A percentile compares a stretch with the other conserved stretches of the same genome.
These are phyloP conservation scores for Akanthomyces uredinophilus DNA, from an alignment of 2,329 filamentous ascomycete species.

Conservation along the genomic window DNA sequence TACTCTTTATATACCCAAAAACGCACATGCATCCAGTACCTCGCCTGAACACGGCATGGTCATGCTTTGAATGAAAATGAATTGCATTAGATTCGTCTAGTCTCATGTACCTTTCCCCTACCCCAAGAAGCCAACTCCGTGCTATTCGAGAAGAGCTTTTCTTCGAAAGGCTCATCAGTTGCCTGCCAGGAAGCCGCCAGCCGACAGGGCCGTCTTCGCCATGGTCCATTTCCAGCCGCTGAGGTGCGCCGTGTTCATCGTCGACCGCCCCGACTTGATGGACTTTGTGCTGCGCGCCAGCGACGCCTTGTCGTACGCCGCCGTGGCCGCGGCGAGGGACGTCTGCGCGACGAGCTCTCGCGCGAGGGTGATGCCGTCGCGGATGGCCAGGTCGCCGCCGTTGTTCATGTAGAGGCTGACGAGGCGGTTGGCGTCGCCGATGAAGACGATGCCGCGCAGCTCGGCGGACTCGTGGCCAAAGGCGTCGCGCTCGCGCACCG, in stretches of 20 bases:
- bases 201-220: conserved; percentile 11
- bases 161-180: background rate
- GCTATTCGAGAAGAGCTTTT: background rate
- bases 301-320: conserved; percentile 29
- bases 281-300: conserved; percentile 26
- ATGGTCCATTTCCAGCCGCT: conserved; percentile 16
- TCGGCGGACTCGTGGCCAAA: conserved; percentile 27
- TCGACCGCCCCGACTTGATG: conserved; percentile 18
- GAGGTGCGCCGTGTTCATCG: conserved; percentile 13
- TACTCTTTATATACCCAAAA: background rate
- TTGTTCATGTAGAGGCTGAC: conserved; percentile 41
- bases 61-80: background rate
- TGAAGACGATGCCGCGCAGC: conserved; percentile 30
- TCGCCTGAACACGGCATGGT: background rate
- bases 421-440: conserved; percentile 42
- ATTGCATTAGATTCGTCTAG: background rate
- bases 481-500: conserved; percentile 37
- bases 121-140: background rate
- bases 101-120: background rate
- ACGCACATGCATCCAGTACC: background rate
- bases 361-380: conserved; percentile 38
- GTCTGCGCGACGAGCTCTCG: conserved; percentile 25
- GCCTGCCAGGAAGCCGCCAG: background rate
- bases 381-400: conserved; percentile 40
- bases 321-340: conserved; percentile 24